Evolutionary conservation across 1,284 basidiomycete genomes (phyloP).

Genomic region (Naganishia cerealis): DNA sequence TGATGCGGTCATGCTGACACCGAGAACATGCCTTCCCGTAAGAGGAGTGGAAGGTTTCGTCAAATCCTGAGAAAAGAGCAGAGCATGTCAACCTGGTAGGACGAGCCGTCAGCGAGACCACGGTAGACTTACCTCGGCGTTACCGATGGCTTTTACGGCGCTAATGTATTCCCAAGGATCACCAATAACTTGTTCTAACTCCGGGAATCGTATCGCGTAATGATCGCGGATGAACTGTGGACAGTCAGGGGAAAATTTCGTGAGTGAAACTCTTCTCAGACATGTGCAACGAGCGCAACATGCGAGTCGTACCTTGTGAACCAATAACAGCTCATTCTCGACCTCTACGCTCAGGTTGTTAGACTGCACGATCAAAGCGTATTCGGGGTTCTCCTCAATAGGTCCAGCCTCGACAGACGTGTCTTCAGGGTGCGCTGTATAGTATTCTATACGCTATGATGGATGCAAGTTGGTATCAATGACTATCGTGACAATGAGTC

Average conservation of each 20-base stretch:
- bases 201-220: constrained; percentile 92
- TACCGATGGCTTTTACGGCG: constrained; percentile 83
- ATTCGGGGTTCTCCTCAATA: constrained; percentile 90
- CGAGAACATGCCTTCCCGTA: constrained; percentile 91
- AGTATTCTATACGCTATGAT: constrained; percentile 80
- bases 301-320: constrained; percentile 74
- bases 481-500: background rate
- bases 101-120: background rate
- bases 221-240: constrained; percentile 93
- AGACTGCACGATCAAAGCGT: constrained; percentile 90
- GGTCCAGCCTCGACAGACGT: constrained; percentile 67
- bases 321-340: constrained; percentile 94
- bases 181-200: constrained; percentile 89
- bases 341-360: constrained; percentile 98
- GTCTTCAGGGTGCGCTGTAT: constrained; percentile 71
- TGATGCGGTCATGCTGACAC: constrained; percentile 88
- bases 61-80: constrained; percentile 61
- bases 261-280: background rate
- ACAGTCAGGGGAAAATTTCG: background rate
- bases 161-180: constrained; percentile 91
- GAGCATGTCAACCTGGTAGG: background rate
- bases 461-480: background rate
- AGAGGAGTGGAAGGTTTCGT: constrained; percentile 75
- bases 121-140: constrained; percentile 63
- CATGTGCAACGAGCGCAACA: background rate